Percentiles rank a stretch among this genome's conserved stretches.
Conservation (phyloP, 1,139 yeast species). For the Pichia terricola region DNA sequence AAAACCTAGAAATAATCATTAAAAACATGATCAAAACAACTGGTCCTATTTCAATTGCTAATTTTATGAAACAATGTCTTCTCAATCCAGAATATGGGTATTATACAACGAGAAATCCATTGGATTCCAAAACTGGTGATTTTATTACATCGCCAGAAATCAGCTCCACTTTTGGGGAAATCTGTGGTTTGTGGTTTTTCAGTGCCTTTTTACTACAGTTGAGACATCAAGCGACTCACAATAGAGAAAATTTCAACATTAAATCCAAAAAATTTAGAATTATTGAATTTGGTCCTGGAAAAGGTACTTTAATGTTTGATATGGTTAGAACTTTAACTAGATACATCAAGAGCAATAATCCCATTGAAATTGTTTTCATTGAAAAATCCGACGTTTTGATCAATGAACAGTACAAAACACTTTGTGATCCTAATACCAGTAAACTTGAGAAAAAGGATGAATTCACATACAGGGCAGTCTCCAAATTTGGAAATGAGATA, state of each 20-base stretch:
- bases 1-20: constrained; percentile 26
- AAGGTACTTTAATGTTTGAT: constrained; percentile 72
- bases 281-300: constrained; percentile 87
- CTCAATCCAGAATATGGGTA: constrained; percentile 75
- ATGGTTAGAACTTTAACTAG: constrained; percentile 39
- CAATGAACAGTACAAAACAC: constrained; percentile 40
- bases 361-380: constrained; percentile 44
- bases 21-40: constrained; percentile 52
- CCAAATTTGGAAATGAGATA: constrained; percentile 47
- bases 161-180: constrained; percentile 81
- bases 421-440: constrained; percentile 32
- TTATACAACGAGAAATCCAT: constrained; percentile 69
- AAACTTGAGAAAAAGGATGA: constrained; percentile 20
- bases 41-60: constrained; percentile 68
- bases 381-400: constrained; percentile 69
- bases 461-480: constrained; percentile 33
- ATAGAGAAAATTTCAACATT: constrained; percentile 29
- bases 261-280: constrained; percentile 32
- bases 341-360: constrained; percentile 26
- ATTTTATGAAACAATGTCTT: constrained; percentile 75
- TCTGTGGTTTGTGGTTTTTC: constrained; percentile 68
- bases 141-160: constrained; percentile 84
- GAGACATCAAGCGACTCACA: constrained; percentile 24
- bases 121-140: constrained; percentile 56
- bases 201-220: constrained; percentile 51